Percentiles rank a stretch among this genome's conserved stretches.
These are phyloP conservation scores for Pinus albicaulis DNA, from an alignment of 75 land plant genomes.

Conservation along the genomic window DNA sequence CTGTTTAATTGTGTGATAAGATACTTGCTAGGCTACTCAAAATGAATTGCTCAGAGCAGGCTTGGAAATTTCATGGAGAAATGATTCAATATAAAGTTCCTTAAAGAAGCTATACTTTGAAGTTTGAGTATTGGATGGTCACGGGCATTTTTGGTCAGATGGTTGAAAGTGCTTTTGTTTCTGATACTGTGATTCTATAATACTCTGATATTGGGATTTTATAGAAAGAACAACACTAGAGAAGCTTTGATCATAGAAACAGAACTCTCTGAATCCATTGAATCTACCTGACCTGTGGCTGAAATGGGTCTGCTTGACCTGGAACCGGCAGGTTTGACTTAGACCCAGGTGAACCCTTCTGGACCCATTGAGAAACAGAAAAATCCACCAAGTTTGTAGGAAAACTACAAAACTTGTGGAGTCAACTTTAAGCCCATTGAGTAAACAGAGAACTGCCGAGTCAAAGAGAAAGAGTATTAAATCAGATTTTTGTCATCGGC, in stretches of 20 bases:
- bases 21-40: conserved; percentile 4
- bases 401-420: too few relatives aligned
- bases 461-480: too few relatives aligned
- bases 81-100: conserved; percentile 1
- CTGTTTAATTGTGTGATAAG: neutral
- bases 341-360: too few relatives aligned
- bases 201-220: neutral
- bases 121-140: neutral
- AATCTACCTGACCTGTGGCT: too few relatives aligned
- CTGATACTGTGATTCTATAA: conserved; percentile 9
- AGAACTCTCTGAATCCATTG: too few relatives aligned
- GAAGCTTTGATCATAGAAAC: neutral
- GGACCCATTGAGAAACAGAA: too few relatives aligned
- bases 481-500: too few relatives aligned
- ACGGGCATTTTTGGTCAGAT: neutral
- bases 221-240: neutral
- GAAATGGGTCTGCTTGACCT: too few relatives aligned
- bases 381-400: too few relatives aligned
- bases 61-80: conserved; percentile 7
- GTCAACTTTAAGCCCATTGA: too few relatives aligned
- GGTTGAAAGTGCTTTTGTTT: neutral
- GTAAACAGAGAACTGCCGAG: too few relatives aligned
- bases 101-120: conserved; percentile 1
- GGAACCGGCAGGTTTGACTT: too few relatives aligned
- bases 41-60: neutral